Conservation (phyloP, 2,329 filamentous ascomycete genomes). For the Scedosporium minutisporum region DNA sequence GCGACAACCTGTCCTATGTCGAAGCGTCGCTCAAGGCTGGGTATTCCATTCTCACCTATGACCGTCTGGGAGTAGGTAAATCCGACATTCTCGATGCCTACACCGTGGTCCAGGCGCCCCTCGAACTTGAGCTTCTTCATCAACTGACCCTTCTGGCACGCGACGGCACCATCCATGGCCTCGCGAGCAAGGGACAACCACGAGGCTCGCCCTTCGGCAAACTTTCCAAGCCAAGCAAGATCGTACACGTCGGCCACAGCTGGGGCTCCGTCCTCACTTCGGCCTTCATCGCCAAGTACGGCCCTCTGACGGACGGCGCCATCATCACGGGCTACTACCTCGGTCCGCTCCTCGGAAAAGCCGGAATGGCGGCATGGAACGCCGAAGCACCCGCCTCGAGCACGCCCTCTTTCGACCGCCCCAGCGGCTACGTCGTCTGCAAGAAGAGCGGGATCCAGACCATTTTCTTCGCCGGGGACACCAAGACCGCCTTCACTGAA, state of each 20-base stretch:
- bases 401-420: constrained; percentile 14
- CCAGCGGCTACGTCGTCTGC: constrained; percentile 14
- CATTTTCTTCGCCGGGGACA: constrained; percentile 20
- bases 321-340: constrained; percentile 41
- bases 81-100: constrained; percentile 31
- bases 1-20: constrained; percentile 47
- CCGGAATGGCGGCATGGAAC: constrained; percentile 12
- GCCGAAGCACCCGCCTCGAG: constrained; percentile 12
- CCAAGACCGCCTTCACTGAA: constrained; percentile 14
- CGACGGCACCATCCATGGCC: constrained; percentile 19
- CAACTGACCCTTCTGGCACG: constrained; percentile 25
- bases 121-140: constrained; percentile 27
- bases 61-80: constrained; percentile 44
- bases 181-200: constrained; percentile 3
- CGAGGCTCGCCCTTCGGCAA: not conserved
- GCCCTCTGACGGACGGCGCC: constrained; percentile 40
- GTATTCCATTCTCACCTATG: constrained; percentile 45
- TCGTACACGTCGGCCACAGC: constrained; percentile 48
- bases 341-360: constrained; percentile 13
- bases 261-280: constrained; percentile 46
- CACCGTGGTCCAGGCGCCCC: constrained; percentile 24
- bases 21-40: constrained; percentile 37
- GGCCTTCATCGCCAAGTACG: constrained; percentile 37
- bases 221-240: constrained; percentile 17
- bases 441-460: constrained; percentile 20